Percentiles rank a stretch among this genome's conserved stretches.
Conservation (phyloP, 352 stramenopile genomes). For the Globisporangium orthogonon region DNA sequence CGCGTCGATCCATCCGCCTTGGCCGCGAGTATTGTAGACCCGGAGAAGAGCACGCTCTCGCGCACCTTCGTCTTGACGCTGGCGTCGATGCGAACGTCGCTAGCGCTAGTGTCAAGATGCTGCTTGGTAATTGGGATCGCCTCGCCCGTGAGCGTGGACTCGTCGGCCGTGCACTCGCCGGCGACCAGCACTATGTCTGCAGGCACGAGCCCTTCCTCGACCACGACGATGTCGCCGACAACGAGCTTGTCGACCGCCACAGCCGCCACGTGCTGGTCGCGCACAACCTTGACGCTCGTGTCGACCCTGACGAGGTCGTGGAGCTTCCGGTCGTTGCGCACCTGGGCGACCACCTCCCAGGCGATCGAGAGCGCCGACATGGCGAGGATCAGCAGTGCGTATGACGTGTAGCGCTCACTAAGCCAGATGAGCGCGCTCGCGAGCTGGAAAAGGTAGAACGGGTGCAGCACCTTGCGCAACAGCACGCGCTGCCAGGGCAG, state of each 20-base stretch:
- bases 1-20: conserved; percentile 23
- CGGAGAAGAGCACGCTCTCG: conserved; percentile 51
- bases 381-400: conserved; percentile 52
- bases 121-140: conserved; percentile 79
- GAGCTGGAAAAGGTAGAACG: conserved; percentile 80
- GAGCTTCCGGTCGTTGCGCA: conserved; percentile 55
- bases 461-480: conserved; percentile 62
- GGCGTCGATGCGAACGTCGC: conserved; percentile 20
- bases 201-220: conserved; percentile 55
- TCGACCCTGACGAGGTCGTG: conserved; percentile 52
- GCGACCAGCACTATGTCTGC: conserved; percentile 58
- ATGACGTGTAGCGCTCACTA: conserved; percentile 56
- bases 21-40: conserved; percentile 40
- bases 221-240: conserved; percentile 58
- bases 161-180: conserved; percentile 64
- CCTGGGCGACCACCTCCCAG: conserved; percentile 64
- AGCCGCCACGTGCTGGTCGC: conserved; percentile 35
- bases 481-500: conserved; percentile 41
- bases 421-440: conserved; percentile 64
- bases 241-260: conserved; percentile 46
- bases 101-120: background rate
- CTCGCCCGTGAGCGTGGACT: conserved; percentile 75
- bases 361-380: conserved; percentile 64
- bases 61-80: conserved; percentile 36
- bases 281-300: conserved; percentile 49